Percentiles rank a stretch among this genome's conserved stretches.
Conservation (phyloP, 306 rosid species). For the Corylus americana region DNA sequence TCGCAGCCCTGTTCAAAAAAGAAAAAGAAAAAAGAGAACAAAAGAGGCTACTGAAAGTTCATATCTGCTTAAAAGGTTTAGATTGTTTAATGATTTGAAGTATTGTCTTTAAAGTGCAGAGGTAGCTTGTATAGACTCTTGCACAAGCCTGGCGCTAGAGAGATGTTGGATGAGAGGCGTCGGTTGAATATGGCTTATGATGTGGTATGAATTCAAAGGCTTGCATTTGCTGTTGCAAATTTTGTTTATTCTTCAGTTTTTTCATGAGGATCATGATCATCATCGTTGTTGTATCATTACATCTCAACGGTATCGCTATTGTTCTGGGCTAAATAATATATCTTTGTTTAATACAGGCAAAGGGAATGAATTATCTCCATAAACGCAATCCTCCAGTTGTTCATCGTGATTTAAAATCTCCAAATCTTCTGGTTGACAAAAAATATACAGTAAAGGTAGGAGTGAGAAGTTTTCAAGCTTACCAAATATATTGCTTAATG, state of each 20-base stretch:
- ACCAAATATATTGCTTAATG: slow-evolving; percentile 1
- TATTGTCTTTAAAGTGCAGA: slow-evolving; percentile 58
- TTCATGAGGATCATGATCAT: slow-evolving; percentile 21
- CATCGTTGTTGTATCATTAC: neutral
- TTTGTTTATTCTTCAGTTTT: slow-evolving; percentile 4
- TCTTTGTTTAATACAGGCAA: slow-evolving; percentile 63
- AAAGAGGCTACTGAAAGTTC: neutral
- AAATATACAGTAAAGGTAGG: slow-evolving; percentile 93
- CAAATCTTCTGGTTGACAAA: slow-evolving; percentile 97
- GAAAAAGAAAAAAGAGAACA: neutral
- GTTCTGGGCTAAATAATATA: slow-evolving; percentile 21
- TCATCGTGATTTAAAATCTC: slow-evolving; percentile 96
- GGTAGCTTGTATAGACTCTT: slow-evolving; percentile 95
- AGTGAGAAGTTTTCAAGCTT: slow-evolving; percentile 22
- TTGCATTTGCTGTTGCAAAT: slow-evolving; percentile 6
- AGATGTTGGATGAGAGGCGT: slow-evolving; percentile 87
- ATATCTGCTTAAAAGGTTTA: slow-evolving; percentile 20
- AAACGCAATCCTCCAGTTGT: slow-evolving; percentile 93
- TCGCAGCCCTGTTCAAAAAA: neutral
- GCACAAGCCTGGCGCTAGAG: slow-evolving; percentile 82
- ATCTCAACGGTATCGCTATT: neutral
- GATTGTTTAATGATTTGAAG: slow-evolving; percentile 23
- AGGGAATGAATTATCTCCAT: slow-evolving; percentile 99
- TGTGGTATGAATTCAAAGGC: slow-evolving; percentile 68
- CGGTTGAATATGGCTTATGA: slow-evolving; percentile 89